Evolutionary conservation across 192 early-diverging fungal species (phyloP).

Genomic region (Linnemannia hyalina): DNA sequence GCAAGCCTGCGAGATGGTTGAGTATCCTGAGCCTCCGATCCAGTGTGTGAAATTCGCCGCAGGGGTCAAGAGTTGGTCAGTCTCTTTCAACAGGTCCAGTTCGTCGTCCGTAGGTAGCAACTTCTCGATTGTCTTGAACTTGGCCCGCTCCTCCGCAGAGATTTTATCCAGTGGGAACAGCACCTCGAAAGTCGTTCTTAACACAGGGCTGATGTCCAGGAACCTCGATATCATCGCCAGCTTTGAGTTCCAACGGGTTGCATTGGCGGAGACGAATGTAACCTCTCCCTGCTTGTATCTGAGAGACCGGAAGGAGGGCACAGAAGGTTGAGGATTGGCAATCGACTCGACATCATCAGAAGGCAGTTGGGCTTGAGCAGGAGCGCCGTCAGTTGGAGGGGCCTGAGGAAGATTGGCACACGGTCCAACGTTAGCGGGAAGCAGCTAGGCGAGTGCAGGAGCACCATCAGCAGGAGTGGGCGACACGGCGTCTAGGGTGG

Average conservation of each 20-base stretch:
- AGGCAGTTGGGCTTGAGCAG: background rate
- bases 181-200: background rate
- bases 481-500: too few relatives aligned
- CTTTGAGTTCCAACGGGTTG: too few relatives aligned
- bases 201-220: background rate
- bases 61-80: conserved; percentile 1
- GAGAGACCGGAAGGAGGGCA: background rate
- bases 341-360: background rate
- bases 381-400: background rate
- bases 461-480: too few relatives aligned
- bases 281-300: background rate
- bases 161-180: background rate
- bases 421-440: background rate
- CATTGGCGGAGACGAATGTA: too few relatives aligned
- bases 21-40: background rate
- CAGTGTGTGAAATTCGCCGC: conserved; percentile 15
- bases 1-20: conserved; percentile 4
- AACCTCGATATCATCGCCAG: background rate
- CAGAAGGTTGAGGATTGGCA: background rate
- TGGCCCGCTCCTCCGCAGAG: background rate
- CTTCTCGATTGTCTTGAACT: background rate
- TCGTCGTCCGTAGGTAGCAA: background rate
- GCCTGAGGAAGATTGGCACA: background rate
- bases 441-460: too few relatives aligned
- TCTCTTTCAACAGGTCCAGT: background rate